These are phyloP conservation scores for Cladophialophora bantiana DNA, from an alignment of 2,329 filamentous ascomycete species.

Conservation along the genomic window DNA sequence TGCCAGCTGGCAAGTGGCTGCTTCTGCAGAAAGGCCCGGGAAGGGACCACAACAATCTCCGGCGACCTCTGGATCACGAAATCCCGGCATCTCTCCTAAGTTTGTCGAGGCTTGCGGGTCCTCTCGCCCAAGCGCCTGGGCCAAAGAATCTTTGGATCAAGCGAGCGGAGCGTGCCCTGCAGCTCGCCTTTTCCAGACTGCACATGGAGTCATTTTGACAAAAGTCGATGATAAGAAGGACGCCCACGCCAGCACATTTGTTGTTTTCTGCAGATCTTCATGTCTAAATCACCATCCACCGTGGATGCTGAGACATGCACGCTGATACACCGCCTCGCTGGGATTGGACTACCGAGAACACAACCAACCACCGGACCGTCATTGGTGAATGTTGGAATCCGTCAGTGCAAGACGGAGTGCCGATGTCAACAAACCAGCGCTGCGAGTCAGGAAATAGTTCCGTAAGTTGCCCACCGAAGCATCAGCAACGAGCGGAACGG, in stretches of 20 bases:
- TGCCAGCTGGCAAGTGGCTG: not conserved
- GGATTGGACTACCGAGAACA: not conserved
- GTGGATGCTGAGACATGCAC: not conserved
- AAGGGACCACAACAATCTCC: slow-evolving; percentile 32
- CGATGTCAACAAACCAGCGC: not conserved
- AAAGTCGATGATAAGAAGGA: not conserved
- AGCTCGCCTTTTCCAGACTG: not conserved
- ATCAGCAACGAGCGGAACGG: slow-evolving; percentile 18
- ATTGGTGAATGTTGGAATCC: slow-evolving; percentile 2
- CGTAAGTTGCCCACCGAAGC: not conserved
- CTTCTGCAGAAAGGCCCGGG: slow-evolving; percentile 4
- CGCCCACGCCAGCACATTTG: not conserved
- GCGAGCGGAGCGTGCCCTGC: slow-evolving; percentile 3
- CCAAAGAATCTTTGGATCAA: not conserved
- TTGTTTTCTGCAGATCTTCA: not conserved
- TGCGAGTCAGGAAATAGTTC: not conserved
- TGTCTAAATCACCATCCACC: not conserved
- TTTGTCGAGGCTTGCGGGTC: not conserved
- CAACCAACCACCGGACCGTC: not conserved
- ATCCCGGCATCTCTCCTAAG: not conserved
- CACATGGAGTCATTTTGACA: not conserved
- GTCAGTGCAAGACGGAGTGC: not conserved
- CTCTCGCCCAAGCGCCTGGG: slow-evolving; percentile 5
- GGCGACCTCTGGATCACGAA: slow-evolving; percentile 2
- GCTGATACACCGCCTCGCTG: not conserved